Evolutionary conservation across 139 green algal genomes (phyloP), one percentile per base, ranked within the genome.

Genomic region (Nannochloris sp.): DNA sequence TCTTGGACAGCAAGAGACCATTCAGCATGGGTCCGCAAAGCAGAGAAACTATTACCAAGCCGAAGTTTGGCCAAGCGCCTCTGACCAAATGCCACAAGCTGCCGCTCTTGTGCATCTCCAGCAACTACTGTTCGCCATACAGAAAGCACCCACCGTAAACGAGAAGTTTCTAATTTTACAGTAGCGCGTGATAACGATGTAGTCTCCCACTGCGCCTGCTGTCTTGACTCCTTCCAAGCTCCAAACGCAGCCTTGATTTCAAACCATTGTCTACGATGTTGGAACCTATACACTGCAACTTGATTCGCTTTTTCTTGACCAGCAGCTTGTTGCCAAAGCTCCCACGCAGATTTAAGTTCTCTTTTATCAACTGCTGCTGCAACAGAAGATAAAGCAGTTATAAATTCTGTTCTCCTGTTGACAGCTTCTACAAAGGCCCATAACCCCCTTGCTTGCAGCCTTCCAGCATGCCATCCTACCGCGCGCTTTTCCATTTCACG

Each of bases 21-120:
- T 8, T 54, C n/a, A 10, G 65, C 64, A 15, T 72, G 72, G 24
- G 64, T 59, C 46, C 46, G 46, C 72, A 67, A 79, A 32, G 39
- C 44, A 10, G 34, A 33, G 24, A 75, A 68, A 6, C 53, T 56
- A 12, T 30, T 51, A 9, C 36, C 46, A 27, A 78, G 2, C 4
- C 33, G 46, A 31, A 65, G 66, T 25, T 34, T 39, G 30, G 37
- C 13, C 10, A 75, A 54, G 7, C 68, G 54, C 61, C 64, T 39
- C 36, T 46, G 47, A 13, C 2, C 24, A 7, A 4, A 30, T 2
- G 33, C 23, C 29, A 74, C 15, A 19, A 42, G 8, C 54, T 51
- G 65, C 54, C 24, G 34, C 24, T 53, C 39, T 15, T 25, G 29
- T 23, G 23, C 31, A 4, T 31, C 12, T 4, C 62, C 60, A 27